Evolutionary conservation across 1,139 yeast species (phyloP), one percentile per base, ranked within the genome.

Genomic region (Saccharomyces hybrid): DNA sequence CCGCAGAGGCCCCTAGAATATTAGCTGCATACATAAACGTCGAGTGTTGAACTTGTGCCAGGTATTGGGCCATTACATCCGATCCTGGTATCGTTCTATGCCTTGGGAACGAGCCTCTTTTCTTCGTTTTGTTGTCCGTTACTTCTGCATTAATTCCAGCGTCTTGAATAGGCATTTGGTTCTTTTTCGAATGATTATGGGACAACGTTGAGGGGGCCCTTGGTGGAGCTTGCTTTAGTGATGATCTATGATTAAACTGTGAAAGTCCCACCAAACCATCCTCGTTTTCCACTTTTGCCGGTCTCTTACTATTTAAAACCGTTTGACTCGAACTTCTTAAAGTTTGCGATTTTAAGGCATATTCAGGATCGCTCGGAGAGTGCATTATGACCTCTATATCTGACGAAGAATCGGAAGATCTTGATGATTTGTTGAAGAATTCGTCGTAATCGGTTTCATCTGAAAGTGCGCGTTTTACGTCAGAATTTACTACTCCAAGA

Each of bases 21-120:
- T 77, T 76, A 2, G 84, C 80, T 4, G 83, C 83, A 65, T 82
- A 83, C 61, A 81, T 69, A 65, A 80, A 70, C 52, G 77, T 79
- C 52, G 82, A 85, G 57, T 81, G 84, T 63, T 84, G 90, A 8
- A 85, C 75, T 65, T 82, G 85, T 13, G 88, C 88, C 61, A 86
- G 73, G 64, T 84, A 86, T 65, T 85, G 90, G 0, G 88, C 86
- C 87, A 86, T 83, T 5, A 85, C 88, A 62, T 83, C 87, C 1
- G 87, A 81, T 3, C 90, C 90, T 6, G 85, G 80, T 11, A 81
- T 75, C 1, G 78, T 70, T 57, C 66, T 70, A 2, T 42, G 47
- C 38, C 42, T 44, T 16, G 51, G 25, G 14, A 55, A 51, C 3
- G 59, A 55, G 14, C 60, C 62, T 23, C 52, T 49, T 31, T 23